Conservation (phyloP, 2,329 filamentous ascomycete species). For the Pseudogymnoascus sp. region DNA sequence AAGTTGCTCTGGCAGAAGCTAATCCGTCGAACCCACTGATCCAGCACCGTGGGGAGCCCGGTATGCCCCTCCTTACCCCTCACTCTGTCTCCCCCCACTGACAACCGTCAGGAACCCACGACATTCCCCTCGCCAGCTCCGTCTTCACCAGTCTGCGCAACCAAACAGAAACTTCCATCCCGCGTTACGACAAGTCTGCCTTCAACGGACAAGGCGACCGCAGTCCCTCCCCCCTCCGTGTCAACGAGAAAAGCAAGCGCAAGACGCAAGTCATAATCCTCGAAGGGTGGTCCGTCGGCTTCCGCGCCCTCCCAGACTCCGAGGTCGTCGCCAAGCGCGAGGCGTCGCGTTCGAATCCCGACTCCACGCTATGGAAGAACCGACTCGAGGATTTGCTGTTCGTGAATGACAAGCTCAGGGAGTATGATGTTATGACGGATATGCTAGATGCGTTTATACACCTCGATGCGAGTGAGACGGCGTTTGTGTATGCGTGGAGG, state of each 20-base stretch:
- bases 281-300: slow-evolving; percentile 67
- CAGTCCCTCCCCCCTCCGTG: slow-evolving; percentile 42
- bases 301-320: slow-evolving; percentile 43
- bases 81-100: not conserved
- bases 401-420: slow-evolving; percentile 48
- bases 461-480: slow-evolving; percentile 51
- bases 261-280: slow-evolving; percentile 49
- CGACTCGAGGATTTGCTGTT: slow-evolving; percentile 46
- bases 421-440: slow-evolving; percentile 51
- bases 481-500: slow-evolving; percentile 60
- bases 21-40: slow-evolving; percentile 52
- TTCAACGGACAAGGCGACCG: slow-evolving; percentile 58
- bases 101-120: slow-evolving; percentile 44
- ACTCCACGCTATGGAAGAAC: slow-evolving; percentile 41
- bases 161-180: slow-evolving; percentile 42
- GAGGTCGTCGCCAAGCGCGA: slow-evolving; percentile 38
- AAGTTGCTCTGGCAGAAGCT: slow-evolving; percentile 42
- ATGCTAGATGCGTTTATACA: slow-evolving; percentile 55
- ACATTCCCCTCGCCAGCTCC: slow-evolving; percentile 44
- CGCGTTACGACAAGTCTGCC: slow-evolving; percentile 58
- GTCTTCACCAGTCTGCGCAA: slow-evolving; percentile 45
- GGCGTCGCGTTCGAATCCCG: slow-evolving; percentile 18
- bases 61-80: slow-evolving; percentile 18
- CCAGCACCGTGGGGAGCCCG: slow-evolving; percentile 58
- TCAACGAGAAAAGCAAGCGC: slow-evolving; percentile 27